Base-by-base conservation (phyloP, 1,139 yeast species). In the Debaryomyces robertsiae region DNA sequence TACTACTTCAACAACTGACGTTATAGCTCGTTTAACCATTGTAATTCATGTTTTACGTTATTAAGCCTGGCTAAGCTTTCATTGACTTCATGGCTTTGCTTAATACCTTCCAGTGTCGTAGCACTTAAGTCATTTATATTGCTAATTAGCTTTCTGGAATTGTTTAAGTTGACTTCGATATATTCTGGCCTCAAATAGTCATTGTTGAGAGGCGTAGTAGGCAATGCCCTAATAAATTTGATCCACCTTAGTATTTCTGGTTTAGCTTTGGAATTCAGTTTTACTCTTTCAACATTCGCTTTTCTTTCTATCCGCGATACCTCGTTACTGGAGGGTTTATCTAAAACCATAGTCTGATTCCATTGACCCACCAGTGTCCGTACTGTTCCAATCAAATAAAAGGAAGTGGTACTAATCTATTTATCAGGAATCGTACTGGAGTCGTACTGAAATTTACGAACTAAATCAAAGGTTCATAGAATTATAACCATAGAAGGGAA, bases 131-230 rank as follows among this genome's bases (percentile, higher is more conserved):
- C 53, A 36, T 59, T 54, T 36, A 72, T 45, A 44, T 68, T 67
- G 15, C 46, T 38, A 24, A 73, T 73, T 30, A 73, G 52, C 44
- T 66, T 68, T 15, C 77, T 54, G 25, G 74, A 69, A 46, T 73
- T 73, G 53, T 69, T 69, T 40, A 73, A 55, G 46, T 73, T 73
- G 30, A 66, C 70, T 17, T 71, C 77, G n/a, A 73, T 61, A 45
- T 71, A 73, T 40, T 73, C 77, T 1, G 66, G 54, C 42, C 69
- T 70, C 40, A 73, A 57, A 43, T 63, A 59, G 47, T 73, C 77
- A 36, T 69, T 65, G 25, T 62, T 54, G 9, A 54, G 48, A 4
- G 75, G 68, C 38, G 60, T 57, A 5, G 75, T 66, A 1, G 77
- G 75, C 18, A 72, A 60, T 0, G 69, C 70, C 10, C 77, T 52